phyloP scores from a whole-genome alignment of 2,329 filamentous ascomycete species.

The Atkinsonella texensis region DNA sequence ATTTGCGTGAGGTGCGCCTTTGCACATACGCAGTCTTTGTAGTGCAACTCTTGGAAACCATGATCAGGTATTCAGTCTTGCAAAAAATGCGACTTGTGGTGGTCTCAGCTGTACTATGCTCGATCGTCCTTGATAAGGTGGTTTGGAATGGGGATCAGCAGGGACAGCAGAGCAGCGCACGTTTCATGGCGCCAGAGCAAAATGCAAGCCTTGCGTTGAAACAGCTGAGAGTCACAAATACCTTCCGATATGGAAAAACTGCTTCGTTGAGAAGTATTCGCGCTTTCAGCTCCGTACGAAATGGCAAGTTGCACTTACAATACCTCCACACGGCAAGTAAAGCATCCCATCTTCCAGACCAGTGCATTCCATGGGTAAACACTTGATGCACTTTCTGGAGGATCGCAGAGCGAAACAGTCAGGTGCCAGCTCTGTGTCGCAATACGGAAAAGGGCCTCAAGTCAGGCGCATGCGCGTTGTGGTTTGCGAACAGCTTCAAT shows the following conservation, averaged over 20 bases:
- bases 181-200: neutral
- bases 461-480: neutral
- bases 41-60: no score
- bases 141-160: slow-evolving; percentile 1
- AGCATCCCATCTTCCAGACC: no score
- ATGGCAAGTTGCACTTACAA: no score
- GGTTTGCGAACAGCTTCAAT: neutral
- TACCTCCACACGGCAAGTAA: no score
- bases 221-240: neutral
- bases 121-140: neutral
- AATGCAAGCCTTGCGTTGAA: neutral
- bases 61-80: neutral
- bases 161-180: neutral
- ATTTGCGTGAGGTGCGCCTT: neutral
- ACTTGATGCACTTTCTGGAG: no score
- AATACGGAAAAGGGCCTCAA: no score
- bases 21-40: neutral
- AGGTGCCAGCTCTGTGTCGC: no score
- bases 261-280: neutral
- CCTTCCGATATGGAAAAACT: neutral
- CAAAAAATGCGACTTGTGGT: neutral
- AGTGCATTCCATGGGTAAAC: no score
- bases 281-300: no score
- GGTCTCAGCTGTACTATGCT: neutral
- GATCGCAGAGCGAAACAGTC: no score